phyloP scores from a whole-genome alignment of 2,329 filamentous ascomycete genomes.

The Aspergillus sp. region DNA sequence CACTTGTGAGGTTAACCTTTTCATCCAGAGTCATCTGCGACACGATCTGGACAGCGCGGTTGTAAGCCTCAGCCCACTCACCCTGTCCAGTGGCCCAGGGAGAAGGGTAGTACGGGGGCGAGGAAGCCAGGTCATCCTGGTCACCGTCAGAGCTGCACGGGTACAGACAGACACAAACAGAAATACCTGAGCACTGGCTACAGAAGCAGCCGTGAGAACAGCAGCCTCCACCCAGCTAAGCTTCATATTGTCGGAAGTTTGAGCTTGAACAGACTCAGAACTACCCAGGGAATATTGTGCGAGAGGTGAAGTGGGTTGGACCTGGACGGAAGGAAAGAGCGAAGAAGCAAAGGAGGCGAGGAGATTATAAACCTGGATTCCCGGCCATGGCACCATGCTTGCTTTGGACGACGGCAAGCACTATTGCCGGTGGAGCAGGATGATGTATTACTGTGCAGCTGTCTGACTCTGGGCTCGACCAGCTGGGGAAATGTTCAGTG shows the following conservation, averaged over 20 bases:
- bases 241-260: slow-evolving; percentile 36
- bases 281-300: slow-evolving; percentile 2
- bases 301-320: not conserved
- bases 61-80: slow-evolving; percentile 76
- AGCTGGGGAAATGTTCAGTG: not conserved
- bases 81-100: slow-evolving; percentile 81
- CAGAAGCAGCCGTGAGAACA: slow-evolving; percentile 36
- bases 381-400: slow-evolving; percentile 11
- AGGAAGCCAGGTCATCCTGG: slow-evolving; percentile 43
- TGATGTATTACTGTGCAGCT: slow-evolving; percentile 8
- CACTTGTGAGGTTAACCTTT: slow-evolving; percentile 95
- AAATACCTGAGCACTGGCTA: slow-evolving; percentile 39
- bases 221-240: slow-evolving; percentile 40
- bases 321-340: not conserved
- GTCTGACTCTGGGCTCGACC: not conserved
- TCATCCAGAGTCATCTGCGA: slow-evolving; percentile 80
- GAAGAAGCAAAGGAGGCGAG: slow-evolving; percentile 7
- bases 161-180: not conserved
- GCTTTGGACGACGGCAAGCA: not conserved
- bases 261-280: slow-evolving; percentile 4
- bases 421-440: slow-evolving; percentile 2
- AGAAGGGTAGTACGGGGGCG: slow-evolving; percentile 77
- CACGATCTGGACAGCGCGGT: slow-evolving; percentile 77
- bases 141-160: not conserved
- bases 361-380: slow-evolving; percentile 10